These are phyloP conservation scores for Mycothermus thermophilus DNA, from an alignment of 495 filamentous ascomycete species.

Conservation along the genomic window DNA sequence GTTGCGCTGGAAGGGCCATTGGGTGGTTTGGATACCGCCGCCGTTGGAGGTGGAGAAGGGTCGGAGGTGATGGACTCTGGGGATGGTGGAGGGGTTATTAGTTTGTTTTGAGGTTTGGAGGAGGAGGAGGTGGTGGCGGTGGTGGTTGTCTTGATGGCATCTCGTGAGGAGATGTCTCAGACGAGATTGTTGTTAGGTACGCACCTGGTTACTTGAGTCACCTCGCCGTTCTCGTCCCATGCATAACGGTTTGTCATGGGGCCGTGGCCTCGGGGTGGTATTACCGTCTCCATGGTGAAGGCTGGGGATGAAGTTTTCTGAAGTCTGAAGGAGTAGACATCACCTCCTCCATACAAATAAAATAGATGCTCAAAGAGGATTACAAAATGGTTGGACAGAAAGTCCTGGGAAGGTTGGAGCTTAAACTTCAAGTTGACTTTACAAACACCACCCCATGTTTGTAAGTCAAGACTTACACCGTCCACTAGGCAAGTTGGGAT, in stretches of 20 bases:
- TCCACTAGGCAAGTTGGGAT: too few relatives aligned
- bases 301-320: slow-evolving; percentile 1
- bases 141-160: too few relatives aligned
- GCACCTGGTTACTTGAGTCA: slow-evolving; percentile 18
- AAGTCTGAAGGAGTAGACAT: slow-evolving; percentile 5
- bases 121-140: not conserved
- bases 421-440: too few relatives aligned
- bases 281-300: slow-evolving; percentile 21
- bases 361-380: too few relatives aligned
- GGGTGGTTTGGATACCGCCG: slow-evolving; percentile 10
- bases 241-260: slow-evolving; percentile 17
- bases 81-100: too few relatives aligned
- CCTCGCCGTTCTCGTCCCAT: slow-evolving; percentile 23
- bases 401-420: too few relatives aligned
- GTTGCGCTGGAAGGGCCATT: slow-evolving; percentile 26
- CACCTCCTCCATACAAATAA: too few relatives aligned
- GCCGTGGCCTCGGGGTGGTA: slow-evolving; percentile 20
- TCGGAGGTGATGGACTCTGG: slow-evolving; percentile 8
- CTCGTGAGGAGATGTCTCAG: too few relatives aligned
- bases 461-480: too few relatives aligned
- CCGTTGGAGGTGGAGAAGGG: slow-evolving; percentile 2
- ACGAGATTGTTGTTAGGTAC: too few relatives aligned
- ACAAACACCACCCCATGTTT: too few relatives aligned
- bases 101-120: not conserved
- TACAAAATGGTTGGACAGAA: too few relatives aligned